A percentile compares a stretch with the other conserved stretches of the same genome.
Evolutionary conservation across 2,329 filamentous ascomycete species (phyloP).

Genomic region (Allantophomopsis lycopodina): DNA sequence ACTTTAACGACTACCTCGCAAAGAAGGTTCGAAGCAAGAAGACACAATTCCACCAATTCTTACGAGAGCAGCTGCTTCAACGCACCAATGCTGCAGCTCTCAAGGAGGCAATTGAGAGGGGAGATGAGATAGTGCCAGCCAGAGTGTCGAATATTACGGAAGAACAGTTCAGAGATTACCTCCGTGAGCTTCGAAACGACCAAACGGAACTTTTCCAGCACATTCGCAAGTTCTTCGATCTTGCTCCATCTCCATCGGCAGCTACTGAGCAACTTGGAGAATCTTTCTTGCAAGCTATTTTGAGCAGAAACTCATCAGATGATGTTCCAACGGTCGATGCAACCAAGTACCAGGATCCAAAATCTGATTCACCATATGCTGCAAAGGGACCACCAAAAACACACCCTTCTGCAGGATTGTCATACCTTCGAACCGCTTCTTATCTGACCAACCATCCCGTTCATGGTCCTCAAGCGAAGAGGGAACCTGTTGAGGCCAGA

Average conservation of each 20-base stretch:
- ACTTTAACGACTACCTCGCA: slow-evolving; percentile 41
- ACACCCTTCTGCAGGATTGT: slow-evolving; percentile 50
- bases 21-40: slow-evolving; percentile 39
- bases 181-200: slow-evolving; percentile 38
- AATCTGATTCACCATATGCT: slow-evolving; percentile 25
- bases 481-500: slow-evolving; percentile 39
- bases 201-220: slow-evolving; percentile 34
- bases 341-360: neutral
- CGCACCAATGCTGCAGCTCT: slow-evolving; percentile 26
- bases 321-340: slow-evolving; percentile 4
- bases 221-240: slow-evolving; percentile 47
- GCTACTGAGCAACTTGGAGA: neutral
- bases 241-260: slow-evolving; percentile 20
- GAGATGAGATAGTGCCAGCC: slow-evolving; percentile 15
- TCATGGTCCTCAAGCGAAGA: slow-evolving; percentile 40
- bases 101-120: slow-evolving; percentile 24
- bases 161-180: slow-evolving; percentile 33
- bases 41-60: slow-evolving; percentile 36
- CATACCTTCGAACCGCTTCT: slow-evolving; percentile 40
- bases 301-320: neutral
- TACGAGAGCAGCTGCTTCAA: slow-evolving; percentile 21
- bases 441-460: slow-evolving; percentile 44
- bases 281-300: neutral
- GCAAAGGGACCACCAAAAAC: slow-evolving; percentile 39
- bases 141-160: slow-evolving; percentile 29